Evolutionary conservation across 2,329 filamentous ascomycete species (phyloP).

Genomic region (Phoma herbarum): DNA sequence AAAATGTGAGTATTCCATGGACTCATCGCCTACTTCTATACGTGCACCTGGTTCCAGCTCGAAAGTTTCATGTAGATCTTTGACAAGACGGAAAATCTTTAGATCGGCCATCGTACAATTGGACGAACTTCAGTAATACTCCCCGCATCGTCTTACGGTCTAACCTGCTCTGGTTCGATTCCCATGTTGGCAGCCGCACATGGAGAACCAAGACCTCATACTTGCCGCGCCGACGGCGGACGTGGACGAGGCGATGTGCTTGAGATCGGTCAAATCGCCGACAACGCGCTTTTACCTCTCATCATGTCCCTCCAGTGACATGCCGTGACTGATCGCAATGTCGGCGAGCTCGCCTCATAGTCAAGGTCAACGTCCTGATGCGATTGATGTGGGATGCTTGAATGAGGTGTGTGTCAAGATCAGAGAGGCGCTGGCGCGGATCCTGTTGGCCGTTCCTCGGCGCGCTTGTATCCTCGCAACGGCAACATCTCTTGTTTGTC

Average conservation of each 20-base stretch:
- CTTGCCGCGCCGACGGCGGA: background rate
- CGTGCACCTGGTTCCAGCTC: background rate
- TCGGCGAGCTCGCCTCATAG: background rate
- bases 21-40: too few relatives aligned
- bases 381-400: background rate
- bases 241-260: background rate
- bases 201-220: conserved; percentile 3
- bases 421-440: background rate
- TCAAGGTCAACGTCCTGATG: background rate
- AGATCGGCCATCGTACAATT: background rate
- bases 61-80: background rate
- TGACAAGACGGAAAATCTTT: background rate
- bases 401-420: background rate
- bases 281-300: background rate
- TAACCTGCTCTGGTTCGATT: background rate
- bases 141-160: background rate
- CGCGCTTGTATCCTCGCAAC: background rate
- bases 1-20: too few relatives aligned
- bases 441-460: background rate
- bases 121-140: conserved; percentile 2
- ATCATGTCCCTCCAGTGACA: background rate
- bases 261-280: conserved; percentile 8
- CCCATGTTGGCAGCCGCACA: background rate
- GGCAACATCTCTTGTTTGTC: background rate
- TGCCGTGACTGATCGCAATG: background rate